These are phyloP conservation scores for Taphrina sp. DNA, from an alignment of 1,139 yeast species.

Conservation along the genomic window DNA sequence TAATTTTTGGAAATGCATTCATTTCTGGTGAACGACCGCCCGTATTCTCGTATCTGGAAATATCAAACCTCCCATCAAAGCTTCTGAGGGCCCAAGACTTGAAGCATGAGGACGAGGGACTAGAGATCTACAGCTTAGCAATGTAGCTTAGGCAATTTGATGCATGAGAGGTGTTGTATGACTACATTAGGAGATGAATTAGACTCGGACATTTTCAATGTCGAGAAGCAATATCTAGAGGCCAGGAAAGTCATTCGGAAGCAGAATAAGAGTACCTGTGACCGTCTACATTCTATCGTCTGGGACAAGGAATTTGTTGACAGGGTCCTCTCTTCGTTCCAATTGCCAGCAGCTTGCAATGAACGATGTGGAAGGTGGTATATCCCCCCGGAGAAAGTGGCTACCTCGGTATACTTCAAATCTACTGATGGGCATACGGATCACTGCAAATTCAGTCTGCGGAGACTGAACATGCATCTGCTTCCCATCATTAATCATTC, in stretches of 20 bases:
- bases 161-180: too few species aligned
- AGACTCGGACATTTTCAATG: not conserved
- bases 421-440: slow-evolving; percentile 86
- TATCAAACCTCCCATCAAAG: too few species aligned
- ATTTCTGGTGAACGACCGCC: too few species aligned
- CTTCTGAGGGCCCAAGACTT: too few species aligned
- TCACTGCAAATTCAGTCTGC: slow-evolving; percentile 72
- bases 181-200: too few species aligned
- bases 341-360: slow-evolving; percentile 56
- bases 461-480: slow-evolving; percentile 72
- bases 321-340: slow-evolving; percentile 43
- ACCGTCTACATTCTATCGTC: slow-evolving; percentile 68
- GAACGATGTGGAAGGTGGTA: slow-evolving; percentile 92
- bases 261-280: slow-evolving; percentile 45
- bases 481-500: slow-evolving; percentile 50
- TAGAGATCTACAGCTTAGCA: too few species aligned
- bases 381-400: slow-evolving; percentile 49
- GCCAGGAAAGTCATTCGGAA: not conserved
- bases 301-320: slow-evolving; percentile 56
- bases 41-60: too few species aligned
- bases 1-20: too few species aligned
- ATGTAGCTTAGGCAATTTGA: too few species aligned
- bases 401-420: slow-evolving; percentile 68
- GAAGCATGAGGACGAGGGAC: too few species aligned
- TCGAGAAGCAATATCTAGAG: not conserved